Evolutionary conservation across 1,139 yeast species (phyloP).

Genomic region (Suhomyces bolitotheri): DNA sequence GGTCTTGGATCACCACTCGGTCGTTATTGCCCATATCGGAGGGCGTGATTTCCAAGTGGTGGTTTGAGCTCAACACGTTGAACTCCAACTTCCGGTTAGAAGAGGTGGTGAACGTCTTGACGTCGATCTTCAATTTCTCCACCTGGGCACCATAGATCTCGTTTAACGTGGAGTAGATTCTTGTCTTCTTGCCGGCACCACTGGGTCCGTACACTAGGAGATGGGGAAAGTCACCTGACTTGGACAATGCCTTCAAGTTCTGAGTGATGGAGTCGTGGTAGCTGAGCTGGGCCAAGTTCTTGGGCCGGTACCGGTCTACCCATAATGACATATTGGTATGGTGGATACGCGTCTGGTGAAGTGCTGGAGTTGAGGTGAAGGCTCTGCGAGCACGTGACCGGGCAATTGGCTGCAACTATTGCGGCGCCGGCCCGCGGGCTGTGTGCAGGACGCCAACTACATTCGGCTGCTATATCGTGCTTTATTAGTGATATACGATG

Average conservation of each 20-base stretch:
- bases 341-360: slow-evolving; percentile 6
- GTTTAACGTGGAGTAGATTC: slow-evolving; percentile 77
- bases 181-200: slow-evolving; percentile 96
- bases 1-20: slow-evolving; percentile 89
- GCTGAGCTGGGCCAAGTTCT: slow-evolving; percentile 58
- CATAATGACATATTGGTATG: slow-evolving; percentile 73
- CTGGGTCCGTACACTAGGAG: slow-evolving; percentile 89
- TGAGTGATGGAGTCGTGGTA: slow-evolving; percentile 68
- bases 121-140: slow-evolving; percentile 83
- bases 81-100: slow-evolving; percentile 78
- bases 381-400: too few relatives aligned
- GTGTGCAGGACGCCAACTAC: too few relatives aligned
- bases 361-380: too few relatives aligned
- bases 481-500: too few relatives aligned
- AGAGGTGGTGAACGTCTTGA: slow-evolving; percentile 76
- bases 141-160: slow-evolving; percentile 83
- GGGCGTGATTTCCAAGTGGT: slow-evolving; percentile 94
- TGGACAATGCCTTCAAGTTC: slow-evolving; percentile 63
- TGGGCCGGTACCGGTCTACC: slow-evolving; percentile 95
- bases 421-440: too few relatives aligned
- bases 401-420: too few relatives aligned
- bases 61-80: slow-evolving; percentile 85
- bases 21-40: slow-evolving; percentile 96
- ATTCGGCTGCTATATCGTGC: too few relatives aligned
- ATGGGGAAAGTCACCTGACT: slow-evolving; percentile 91